A percentile compares a stretch with the other conserved stretches of the same genome.
phyloP scores from a whole-genome alignment of 768 basidiomycete species.

The Asterophora parasitica region DNA sequence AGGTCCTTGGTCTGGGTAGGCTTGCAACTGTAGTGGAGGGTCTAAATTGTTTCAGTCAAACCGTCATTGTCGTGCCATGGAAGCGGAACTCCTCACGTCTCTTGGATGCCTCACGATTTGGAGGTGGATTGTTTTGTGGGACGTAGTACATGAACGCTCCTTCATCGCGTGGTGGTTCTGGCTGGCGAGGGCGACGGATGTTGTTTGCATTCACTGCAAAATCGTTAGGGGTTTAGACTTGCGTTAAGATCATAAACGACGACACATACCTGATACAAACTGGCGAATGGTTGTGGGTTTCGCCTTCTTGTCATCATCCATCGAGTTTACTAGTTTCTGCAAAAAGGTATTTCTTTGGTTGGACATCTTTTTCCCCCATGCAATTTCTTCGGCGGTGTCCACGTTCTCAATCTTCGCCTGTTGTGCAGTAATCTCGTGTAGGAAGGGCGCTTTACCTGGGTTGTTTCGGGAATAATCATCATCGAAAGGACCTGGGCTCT shows the following conservation, averaged over 20 bases:
- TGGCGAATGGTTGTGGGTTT: conserved; percentile 35
- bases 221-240: neutral
- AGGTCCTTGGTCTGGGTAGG: conserved; percentile 5
- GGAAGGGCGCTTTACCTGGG: conserved; percentile 59
- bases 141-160: conserved; percentile 47
- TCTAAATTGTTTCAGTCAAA: neutral
- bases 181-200: conserved; percentile 29
- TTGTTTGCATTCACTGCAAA: conserved; percentile 27
- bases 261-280: conserved; percentile 40
- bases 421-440: conserved; percentile 49
- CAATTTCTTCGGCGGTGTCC: conserved; percentile 71
- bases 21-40: conserved; percentile 11
- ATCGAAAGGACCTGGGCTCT: conserved; percentile 67
- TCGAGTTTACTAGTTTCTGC: conserved; percentile 56
- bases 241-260: neutral
- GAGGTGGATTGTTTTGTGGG: conserved; percentile 31
- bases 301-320: conserved; percentile 47
- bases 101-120: conserved; percentile 18
- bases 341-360: conserved; percentile 65
- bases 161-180: conserved; percentile 39
- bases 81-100: conserved; percentile 15
- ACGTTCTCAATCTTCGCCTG: conserved; percentile 67
- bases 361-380: conserved; percentile 77
- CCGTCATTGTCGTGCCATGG: neutral
- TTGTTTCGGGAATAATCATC: conserved; percentile 55